A percentile compares a stretch with the other conserved stretches of the same genome.
phyloP scores from a whole-genome alignment of 2,329 filamentous ascomycete genomes.

The Neonectria coccinea region DNA sequence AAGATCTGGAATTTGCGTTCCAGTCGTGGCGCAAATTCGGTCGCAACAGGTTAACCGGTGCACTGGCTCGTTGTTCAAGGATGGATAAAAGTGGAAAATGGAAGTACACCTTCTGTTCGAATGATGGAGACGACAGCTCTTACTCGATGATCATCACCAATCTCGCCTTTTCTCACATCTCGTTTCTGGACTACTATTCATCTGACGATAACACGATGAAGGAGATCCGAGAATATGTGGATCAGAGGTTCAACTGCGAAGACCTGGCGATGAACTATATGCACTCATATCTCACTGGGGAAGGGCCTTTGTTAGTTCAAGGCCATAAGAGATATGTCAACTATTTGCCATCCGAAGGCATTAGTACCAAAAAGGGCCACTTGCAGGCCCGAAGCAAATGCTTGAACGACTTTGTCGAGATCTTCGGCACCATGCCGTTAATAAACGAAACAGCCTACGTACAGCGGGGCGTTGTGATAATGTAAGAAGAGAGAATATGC shows the following conservation, averaged over 20 bases:
- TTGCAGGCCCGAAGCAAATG: conserved; percentile 46
- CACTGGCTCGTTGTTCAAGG: conserved; percentile 48
- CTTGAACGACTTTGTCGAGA: conserved; percentile 46
- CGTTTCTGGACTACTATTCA: conserved; percentile 52
- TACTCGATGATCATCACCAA: conserved; percentile 54
- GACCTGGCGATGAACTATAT: conserved; percentile 54
- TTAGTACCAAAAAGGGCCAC: conserved; percentile 47
- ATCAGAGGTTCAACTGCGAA: conserved; percentile 53
- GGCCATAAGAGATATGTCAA: conserved; percentile 45
- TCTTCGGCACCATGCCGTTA: conserved; percentile 49
- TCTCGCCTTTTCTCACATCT: conserved; percentile 52
- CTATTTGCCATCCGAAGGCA: conserved; percentile 42
- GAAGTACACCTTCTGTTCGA: conserved; percentile 47
- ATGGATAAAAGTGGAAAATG: conserved; percentile 39
- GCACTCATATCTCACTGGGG: conserved; percentile 47
- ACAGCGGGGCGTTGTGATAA: conserved; percentile 40
- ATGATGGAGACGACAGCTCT: conserved; percentile 31
- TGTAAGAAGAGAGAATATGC: conserved; percentile 21
- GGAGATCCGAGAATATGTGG: conserved; percentile 49
- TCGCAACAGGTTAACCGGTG: conserved; percentile 48
- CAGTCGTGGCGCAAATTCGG: conserved; percentile 52
- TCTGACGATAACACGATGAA: conserved; percentile 45
- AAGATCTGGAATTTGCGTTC: conserved; percentile 53
- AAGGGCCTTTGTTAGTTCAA: conserved; percentile 48
- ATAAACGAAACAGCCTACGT: conserved; percentile 45